Evolutionary conservation across 1,139 yeast species (phyloP), one percentile per base, ranked within the genome.

Genomic region (Candida sp.): DNA sequence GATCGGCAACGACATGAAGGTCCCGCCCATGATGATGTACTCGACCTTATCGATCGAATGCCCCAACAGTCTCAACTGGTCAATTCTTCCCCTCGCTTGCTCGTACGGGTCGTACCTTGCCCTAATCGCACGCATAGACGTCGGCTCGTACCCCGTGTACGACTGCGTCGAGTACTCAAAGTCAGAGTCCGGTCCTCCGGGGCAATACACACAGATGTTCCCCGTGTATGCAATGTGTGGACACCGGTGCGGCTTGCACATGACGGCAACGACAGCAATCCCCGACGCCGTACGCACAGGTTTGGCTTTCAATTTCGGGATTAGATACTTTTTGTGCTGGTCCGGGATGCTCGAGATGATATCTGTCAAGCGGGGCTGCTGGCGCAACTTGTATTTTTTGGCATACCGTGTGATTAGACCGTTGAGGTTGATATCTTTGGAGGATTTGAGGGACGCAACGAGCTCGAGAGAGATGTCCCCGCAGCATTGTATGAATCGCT

Each of bases 151-250:
- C 39, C 99, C 99, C 0, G 99, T 94, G 65, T 94, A 94, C 2
- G 98, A 92, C 70, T 94, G 99, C 2, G 99, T 94, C 1, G 97
- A 90, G 68, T 94, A 94, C 67, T 94, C 99, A 65, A 94, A 94
- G 72, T 94, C 99, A 1, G 96, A 88, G 68, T 94, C 99, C 2
- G 99, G 99, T 1, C 99, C 99, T 53, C 99, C 99, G 4, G 99
- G 99, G 73, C 99, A 94, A 68, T 94, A 94, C 12, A 94, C 99
- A 77, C 99, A 94, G 56, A 94, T 94, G 65, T 94, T 94, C 54
- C 99, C 99, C 0, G 99, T 94, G 68, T 94, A 96, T 32, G 99
- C 98, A 63, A 94, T 96, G 69, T 94, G 99, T 32, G 99, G 99
- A 73, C 99, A 94, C 74, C 99, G 82, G 70, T 94, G 99, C 3